Evolutionary conservation across 2,329 filamentous ascomycete genomes (phyloP).

Genomic region (Penicillium sp.): DNA sequence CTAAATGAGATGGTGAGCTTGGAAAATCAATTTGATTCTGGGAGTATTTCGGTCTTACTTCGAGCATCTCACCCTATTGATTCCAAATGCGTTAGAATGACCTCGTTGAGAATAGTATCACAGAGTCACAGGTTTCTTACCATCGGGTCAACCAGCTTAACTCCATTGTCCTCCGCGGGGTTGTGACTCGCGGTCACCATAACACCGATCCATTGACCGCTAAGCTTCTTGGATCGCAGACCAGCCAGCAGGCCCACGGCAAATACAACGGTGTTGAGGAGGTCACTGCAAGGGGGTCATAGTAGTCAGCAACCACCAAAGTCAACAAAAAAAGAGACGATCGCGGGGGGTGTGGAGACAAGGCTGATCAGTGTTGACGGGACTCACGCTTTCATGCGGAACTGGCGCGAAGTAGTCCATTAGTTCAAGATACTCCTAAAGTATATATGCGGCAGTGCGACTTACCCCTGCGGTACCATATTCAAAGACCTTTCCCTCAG

Average conservation of each 20-base stretch:
- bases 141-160: slow-evolving; percentile 96
- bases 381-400: slow-evolving; percentile 68
- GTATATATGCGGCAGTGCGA: slow-evolving; percentile 17
- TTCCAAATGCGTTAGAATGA: slow-evolving; percentile 3
- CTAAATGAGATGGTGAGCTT: slow-evolving; percentile 37
- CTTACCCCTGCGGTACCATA: slow-evolving; percentile 64
- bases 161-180: slow-evolving; percentile 82
- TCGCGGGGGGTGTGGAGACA: slow-evolving; percentile 31
- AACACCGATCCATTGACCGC: slow-evolving; percentile 88
- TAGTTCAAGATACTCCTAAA: slow-evolving; percentile 5
- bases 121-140: slow-evolving; percentile 37
- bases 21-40: slow-evolving; percentile 2
- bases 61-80: slow-evolving; percentile 82
- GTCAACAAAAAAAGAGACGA: slow-evolving; percentile 30
- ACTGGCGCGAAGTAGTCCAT: slow-evolving; percentile 45
- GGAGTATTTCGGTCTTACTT: slow-evolving; percentile 54
- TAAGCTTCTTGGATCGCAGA: slow-evolving; percentile 84
- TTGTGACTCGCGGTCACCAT: slow-evolving; percentile 97
- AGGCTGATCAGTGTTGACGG: slow-evolving; percentile 25
- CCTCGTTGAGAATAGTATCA: background rate
- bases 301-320: slow-evolving; percentile 31
- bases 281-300: slow-evolving; percentile 55
- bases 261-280: slow-evolving; percentile 89
- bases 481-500: slow-evolving; percentile 52
- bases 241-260: slow-evolving; percentile 86